Evolutionary conservation across 1,139 yeast genomes (phyloP).

Genomic region (Candida sojae): DNA sequence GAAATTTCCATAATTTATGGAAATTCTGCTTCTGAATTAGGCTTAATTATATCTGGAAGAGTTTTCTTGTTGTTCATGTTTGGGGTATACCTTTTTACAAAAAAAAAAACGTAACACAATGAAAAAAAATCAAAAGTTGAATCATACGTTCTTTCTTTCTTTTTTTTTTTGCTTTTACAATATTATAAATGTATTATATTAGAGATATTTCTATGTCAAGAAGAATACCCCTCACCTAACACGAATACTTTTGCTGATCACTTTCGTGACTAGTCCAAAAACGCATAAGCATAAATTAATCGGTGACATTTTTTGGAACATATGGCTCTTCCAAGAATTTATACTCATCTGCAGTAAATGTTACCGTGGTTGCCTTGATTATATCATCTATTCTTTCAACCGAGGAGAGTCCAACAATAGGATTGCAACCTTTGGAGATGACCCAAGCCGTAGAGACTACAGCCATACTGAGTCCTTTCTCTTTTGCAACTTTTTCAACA

Average conservation of each 20-base stretch:
- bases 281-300: background rate
- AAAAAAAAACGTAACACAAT: no score
- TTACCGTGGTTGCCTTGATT: constrained; percentile 39
- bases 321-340: constrained; percentile 54
- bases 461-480: constrained; percentile 51
- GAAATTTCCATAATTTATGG: no score
- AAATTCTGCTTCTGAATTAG: no score
- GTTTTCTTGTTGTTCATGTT: no score
- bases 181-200: no score
- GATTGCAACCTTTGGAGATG: constrained; percentile 49
- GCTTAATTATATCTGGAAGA: no score
- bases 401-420: constrained; percentile 58
- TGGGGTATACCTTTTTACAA: no score
- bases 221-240: background rate
- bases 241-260: no score
- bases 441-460: constrained; percentile 60
- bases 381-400: constrained; percentile 56
- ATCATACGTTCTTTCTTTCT: no score
- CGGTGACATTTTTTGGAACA: constrained; percentile 9
- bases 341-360: constrained; percentile 47
- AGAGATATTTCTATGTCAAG: background rate
- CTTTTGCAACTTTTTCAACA: constrained; percentile 55
- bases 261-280: background rate
- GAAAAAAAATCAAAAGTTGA: no score
- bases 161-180: no score